These are phyloP conservation scores for Aspergillus conjunctus DNA, from an alignment of 495 filamentous ascomycete species.

Conservation along the genomic window DNA sequence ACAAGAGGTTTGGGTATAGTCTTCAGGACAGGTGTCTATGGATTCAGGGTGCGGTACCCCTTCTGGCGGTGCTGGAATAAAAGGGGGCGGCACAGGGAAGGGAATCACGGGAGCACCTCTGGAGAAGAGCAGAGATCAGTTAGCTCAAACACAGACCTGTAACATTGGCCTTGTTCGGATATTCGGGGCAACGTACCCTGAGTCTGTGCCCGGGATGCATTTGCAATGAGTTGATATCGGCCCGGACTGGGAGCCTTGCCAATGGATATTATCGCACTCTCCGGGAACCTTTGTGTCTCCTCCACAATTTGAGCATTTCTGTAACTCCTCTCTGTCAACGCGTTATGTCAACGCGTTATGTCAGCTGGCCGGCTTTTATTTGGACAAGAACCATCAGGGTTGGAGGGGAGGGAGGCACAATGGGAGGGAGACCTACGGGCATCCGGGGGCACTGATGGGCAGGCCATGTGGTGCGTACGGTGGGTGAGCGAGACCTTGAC, in stretches of 20 bases:
- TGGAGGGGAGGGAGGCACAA: no score
- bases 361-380: background rate
- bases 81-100: background rate
- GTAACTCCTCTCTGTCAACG: background rate
- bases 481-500: background rate
- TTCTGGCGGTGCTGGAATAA: background rate
- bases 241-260: background rate
- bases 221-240: background rate
- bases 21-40: background rate
- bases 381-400: background rate
- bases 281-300: background rate
- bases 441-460: background rate
- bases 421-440: background rate
- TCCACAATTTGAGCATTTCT: background rate
- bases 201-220: background rate
- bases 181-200: background rate
- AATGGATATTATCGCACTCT: background rate
- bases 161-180: background rate
- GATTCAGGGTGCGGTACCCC: background rate
- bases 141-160: background rate
- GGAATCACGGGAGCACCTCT: background rate
- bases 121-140: background rate
- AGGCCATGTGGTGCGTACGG: background rate
- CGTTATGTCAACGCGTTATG: background rate
- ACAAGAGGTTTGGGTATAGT: background rate